Conservation (phyloP, 1,139 yeast genomes). For the Kodamaea arcana region DNA sequence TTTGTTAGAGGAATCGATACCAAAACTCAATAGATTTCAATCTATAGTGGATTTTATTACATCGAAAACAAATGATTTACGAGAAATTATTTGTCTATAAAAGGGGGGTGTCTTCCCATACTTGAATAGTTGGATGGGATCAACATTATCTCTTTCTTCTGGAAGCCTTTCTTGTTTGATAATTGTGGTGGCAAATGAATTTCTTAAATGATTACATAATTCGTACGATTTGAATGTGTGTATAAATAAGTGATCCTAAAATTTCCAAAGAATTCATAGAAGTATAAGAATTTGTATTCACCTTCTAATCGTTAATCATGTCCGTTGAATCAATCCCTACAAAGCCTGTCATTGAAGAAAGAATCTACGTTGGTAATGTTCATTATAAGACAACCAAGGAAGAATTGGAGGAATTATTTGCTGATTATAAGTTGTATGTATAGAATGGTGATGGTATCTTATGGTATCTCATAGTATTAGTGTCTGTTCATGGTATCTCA, state of each 20-base stretch:
- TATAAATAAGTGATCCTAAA: neutral
- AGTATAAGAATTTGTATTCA: neutral
- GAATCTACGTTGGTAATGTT: slow-evolving; percentile 49
- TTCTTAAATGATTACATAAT: neutral
- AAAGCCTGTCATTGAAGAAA: slow-evolving; percentile 36
- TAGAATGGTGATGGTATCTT: no score
- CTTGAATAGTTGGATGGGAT: no score
- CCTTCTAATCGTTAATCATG: slow-evolving; percentile 2
- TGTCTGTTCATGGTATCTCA: no score
- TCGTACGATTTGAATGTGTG: neutral
- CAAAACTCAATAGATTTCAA: neutral
- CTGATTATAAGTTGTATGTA: slow-evolving; percentile 36
- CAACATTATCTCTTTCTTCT: neutral
- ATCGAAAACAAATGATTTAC: no score
- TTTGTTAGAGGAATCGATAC: neutral
- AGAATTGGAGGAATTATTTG: slow-evolving; percentile 45
- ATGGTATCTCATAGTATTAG: no score
- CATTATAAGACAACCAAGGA: slow-evolving; percentile 52
- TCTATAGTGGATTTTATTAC: neutral
- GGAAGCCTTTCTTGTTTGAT: neutral
- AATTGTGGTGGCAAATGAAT: neutral
- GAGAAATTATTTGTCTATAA: no score
- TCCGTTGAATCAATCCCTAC: slow-evolving; percentile 8
- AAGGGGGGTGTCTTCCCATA: neutral
- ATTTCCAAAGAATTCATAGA: neutral